Evolutionary conservation across 177 flowering plant species (phyloP), one percentile per base, ranked within the genome.

Genomic region (Vitis hybrid): DNA sequence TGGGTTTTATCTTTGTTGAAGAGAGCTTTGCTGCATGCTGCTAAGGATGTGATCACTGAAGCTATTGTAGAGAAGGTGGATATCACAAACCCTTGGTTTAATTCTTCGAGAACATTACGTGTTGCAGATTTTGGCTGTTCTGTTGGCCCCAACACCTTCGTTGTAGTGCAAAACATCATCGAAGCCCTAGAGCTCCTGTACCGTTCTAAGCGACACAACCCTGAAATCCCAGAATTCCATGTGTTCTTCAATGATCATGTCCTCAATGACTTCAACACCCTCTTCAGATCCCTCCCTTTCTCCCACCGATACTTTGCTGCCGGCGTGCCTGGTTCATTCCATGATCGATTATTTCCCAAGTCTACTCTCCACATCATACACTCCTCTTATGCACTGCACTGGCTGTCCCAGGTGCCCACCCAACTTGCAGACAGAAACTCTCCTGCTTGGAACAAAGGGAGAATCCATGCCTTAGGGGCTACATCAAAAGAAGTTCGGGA

Each of bases 201-300:
- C 46, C 7, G 7, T 5, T 35, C 46, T 35, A 35, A 5, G 46
- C 46, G 3, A 1, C 46, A 35, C 5, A 35, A 35, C 46, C 46
- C 46, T 35, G 6, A 32, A 12, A 46, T 4, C 49, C 52, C 21
- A 3, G 65, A 62, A 17, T 62, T 62, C 49, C 65, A 62, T 13
- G 65, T 62, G 3, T 62, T 62, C 51, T 62, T 62, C 65, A 62
- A 62, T 46, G 65, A 62, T 50, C 51, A 30, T 1, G 17, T 40
- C 6, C 14, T 0, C 51, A 62, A 62, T 62, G 65, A 62, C 19
- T 62, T 62, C 65, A 62, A 62, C 52, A 46, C 51, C 8, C 65
- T 62, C 51, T 62, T 62, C 65, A 14, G 19, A 46, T 48, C 30
- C 15, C 52, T 64, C 12, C 67, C 56, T 6, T 9, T 12, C 6